phyloP scores from a whole-genome alignment of 164 flowering plant species.

The Dillenia turbinata region DNA sequence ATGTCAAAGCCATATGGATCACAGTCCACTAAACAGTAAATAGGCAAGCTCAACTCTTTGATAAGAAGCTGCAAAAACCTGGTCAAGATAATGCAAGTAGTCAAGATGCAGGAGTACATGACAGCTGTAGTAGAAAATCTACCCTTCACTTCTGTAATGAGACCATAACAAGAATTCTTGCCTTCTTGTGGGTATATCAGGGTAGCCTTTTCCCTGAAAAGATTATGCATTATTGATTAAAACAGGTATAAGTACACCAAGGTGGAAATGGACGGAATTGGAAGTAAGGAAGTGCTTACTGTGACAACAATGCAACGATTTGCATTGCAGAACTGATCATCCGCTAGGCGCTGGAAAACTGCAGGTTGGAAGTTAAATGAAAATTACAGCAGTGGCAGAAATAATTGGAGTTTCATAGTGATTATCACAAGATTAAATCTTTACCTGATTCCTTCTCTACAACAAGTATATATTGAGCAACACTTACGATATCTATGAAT shows the following conservation, averaged over 20 bases:
- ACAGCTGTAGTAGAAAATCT: not conserved
- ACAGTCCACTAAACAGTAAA: conserved; percentile 88
- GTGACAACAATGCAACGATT: conserved; percentile 80
- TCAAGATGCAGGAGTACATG: not conserved
- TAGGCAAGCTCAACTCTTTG: conserved; percentile 56
- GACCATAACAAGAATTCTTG: conserved; percentile 7
- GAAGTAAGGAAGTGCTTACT: conserved; percentile 26
- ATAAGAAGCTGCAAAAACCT: conserved; percentile 85
- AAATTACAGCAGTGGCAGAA: too few relatives aligned
- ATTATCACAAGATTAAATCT: not conserved
- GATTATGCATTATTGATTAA: not conserved
- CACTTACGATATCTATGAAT: conserved; percentile 49
- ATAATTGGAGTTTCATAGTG: too few relatives aligned
- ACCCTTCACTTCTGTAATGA: too few relatives aligned
- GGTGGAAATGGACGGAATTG: not conserved
- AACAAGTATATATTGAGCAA: conserved; percentile 77
- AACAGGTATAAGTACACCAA: not conserved
- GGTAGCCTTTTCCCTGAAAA: conserved; percentile 91
- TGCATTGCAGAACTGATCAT: conserved; percentile 67
- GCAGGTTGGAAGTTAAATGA: conserved; percentile 15
- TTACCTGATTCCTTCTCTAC: conserved; percentile 98
- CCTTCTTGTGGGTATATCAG: conserved; percentile 96
- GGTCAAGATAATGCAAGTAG: conserved; percentile 1
- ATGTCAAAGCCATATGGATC: conserved; percentile 99
- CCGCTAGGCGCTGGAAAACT: conserved; percentile 92